Conservation (phyloP, 768 basidiomycete species). For the Naganishia vishniacii region DNA sequence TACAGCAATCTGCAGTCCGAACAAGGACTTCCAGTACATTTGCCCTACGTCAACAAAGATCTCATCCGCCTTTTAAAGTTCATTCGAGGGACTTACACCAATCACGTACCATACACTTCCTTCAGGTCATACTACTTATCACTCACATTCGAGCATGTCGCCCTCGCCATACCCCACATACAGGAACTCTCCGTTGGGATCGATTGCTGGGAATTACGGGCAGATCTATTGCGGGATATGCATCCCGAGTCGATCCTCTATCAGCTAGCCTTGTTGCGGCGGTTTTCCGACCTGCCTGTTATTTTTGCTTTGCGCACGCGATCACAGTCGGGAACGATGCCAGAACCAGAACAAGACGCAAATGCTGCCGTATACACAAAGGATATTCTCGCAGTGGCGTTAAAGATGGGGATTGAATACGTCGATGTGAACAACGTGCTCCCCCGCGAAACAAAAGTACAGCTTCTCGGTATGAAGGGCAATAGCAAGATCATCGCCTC, state of each 20-base stretch:
- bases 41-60: constrained; percentile 15
- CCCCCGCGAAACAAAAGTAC: constrained; percentile 59
- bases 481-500: constrained; percentile 77
- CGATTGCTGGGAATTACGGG: constrained; percentile 28
- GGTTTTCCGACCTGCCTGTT: constrained; percentile 72
- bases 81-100: constrained; percentile 26
- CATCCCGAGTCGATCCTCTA: constrained; percentile 32
- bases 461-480: constrained; percentile 62
- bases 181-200: constrained; percentile 27
- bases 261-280: constrained; percentile 73
- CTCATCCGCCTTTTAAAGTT: constrained; percentile 27
- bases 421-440: constrained; percentile 82
- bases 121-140: constrained; percentile 22
- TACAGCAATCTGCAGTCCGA: not conserved
- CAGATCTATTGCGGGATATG: constrained; percentile 18
- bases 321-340: constrained; percentile 89
- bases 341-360: constrained; percentile 65
- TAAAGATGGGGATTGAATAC: constrained; percentile 72
- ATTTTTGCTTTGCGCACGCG: constrained; percentile 84
- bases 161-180: constrained; percentile 25
- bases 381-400: constrained; percentile 54
- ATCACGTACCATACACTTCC: constrained; percentile 23
- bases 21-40: not conserved
- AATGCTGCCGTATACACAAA: constrained; percentile 69
- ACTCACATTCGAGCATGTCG: constrained; percentile 26